Base-by-base conservation (phyloP, 2,329 filamentous ascomycete species). In the Monosporascus sp. region DNA sequence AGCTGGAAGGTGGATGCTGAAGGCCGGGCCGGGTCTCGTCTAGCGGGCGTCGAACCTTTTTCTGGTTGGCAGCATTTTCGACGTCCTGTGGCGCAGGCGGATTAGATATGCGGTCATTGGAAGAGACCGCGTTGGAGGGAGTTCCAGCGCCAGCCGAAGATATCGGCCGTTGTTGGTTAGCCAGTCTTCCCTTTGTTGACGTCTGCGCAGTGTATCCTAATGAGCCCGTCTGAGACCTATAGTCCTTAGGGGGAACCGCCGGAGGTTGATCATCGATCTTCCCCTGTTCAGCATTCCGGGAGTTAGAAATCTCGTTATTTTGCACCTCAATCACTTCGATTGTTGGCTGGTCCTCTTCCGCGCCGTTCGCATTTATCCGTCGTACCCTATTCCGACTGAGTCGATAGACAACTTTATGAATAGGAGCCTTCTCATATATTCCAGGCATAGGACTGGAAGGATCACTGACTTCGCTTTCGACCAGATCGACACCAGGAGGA, bases 351-450 rank as follows among this genome's bases (percentile, higher is more conserved):
- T 50, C 61, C 9, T 64, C 63, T 31, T 60, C 61, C n/a, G 65
- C 61, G 44, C 66, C 63, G 11, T 65, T 60, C 1, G 76, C 69
- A 22, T 67, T 71, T 34, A 72, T 76, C 17, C 64, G 76, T 41
- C 68, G 71, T 27, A 76, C 71, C 61, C 69, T 81, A 61, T 76
- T 83, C 56, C 75, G 80, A 57, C 76, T 80, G 57, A 83, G 77
- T 36, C 76, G 77, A 61, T 86, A 86, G 0, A 86, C 83, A 3
- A 85, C 76, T 19, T 81, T 76, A 55, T 82, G 83, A 0, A 71
- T 75, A 2, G 71, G 63, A 3, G 62, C 54, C 7, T 62, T 56
- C 5, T 64, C 63, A 52, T 59, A 59, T 49, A 53, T 62, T 8
- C 53, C 53, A 45, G 58, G 11, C 55, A 61, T 50, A 49, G 57